A percentile compares a stretch with the other conserved stretches of the same genome.
Conservation (phyloP, 306 rosid species). For the Castanea mollissima region DNA sequence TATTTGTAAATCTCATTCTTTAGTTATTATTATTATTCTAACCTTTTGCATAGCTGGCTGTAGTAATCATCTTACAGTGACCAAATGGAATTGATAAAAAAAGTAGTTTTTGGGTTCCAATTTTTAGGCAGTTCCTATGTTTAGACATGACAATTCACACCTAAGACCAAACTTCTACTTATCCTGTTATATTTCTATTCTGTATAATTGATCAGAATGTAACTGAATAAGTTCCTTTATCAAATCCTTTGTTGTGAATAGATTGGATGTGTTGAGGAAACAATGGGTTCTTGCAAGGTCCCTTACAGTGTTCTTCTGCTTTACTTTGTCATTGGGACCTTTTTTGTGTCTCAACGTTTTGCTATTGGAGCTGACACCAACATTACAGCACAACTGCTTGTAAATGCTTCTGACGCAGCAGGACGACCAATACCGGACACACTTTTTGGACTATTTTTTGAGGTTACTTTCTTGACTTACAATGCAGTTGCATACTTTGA, state of each 20-base stretch:
- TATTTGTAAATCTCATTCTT: background rate
- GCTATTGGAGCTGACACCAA: conserved; percentile 39
- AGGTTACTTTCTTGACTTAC: conserved; percentile 41
- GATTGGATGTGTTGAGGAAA: conserved; percentile 47
- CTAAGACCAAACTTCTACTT: background rate
- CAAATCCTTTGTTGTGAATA: conserved; percentile 25
- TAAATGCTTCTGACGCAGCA: conserved; percentile 65
- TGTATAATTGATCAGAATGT: conserved; percentile 12
- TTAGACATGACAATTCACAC: background rate
- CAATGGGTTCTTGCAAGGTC: conserved; percentile 51
- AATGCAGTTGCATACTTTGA: background rate
- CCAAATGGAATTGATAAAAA: background rate
- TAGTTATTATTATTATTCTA: background rate
- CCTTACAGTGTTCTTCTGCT: conserved; percentile 40
- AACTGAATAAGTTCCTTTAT: conserved; percentile 10
- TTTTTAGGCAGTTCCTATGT: background rate
- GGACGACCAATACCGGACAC: conserved; percentile 55
- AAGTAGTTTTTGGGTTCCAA: background rate
- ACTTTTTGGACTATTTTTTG: conserved; percentile 80
- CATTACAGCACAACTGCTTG: conserved; percentile 38
- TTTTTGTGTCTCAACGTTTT: conserved; percentile 35
- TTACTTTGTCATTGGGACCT: conserved; percentile 35
- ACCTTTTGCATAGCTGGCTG: background rate
- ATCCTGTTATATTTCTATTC: background rate
- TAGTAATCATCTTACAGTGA: background rate